These are phyloP conservation scores for Ascoidea tarda DNA, from an alignment of 805 yeast genomes.

Conservation along the genomic window DNA sequence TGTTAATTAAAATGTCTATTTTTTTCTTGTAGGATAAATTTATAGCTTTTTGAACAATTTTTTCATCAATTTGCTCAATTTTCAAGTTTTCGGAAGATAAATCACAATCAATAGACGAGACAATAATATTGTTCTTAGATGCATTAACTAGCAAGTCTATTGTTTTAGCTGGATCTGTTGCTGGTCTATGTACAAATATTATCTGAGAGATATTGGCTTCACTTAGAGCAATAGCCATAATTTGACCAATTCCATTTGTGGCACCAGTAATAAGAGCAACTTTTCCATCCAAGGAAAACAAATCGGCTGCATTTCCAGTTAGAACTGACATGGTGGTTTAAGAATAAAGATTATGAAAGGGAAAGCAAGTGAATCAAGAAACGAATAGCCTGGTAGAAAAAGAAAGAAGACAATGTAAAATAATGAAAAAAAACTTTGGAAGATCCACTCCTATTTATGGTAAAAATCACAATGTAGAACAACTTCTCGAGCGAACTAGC, in stretches of 20 bases:
- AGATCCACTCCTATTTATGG: too few species aligned
- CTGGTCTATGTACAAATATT: slow-evolving; percentile 25
- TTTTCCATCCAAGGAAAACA: slow-evolving; percentile 26
- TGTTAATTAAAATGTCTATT: slow-evolving; percentile 27
- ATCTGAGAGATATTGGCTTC: slow-evolving; percentile 30
- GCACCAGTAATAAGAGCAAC: slow-evolving; percentile 38
- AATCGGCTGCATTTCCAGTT: neutral
- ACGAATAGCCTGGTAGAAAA: too few species aligned
- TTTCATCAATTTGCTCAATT: slow-evolving; percentile 17
- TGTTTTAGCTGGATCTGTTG: slow-evolving; percentile 17
- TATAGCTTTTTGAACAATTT: slow-evolving; percentile 19
- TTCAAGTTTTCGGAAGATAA: slow-evolving; percentile 16
- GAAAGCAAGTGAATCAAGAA: too few species aligned
- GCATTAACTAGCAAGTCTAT: slow-evolving; percentile 15
- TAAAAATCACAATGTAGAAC: too few species aligned
- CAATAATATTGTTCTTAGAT: slow-evolving; percentile 16
- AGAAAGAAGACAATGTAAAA: too few species aligned
- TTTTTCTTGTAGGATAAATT: slow-evolving; percentile 16
- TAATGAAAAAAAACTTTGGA: too few species aligned
- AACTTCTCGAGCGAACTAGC: too few species aligned
- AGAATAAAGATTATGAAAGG: too few species aligned
- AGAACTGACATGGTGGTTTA: too few species aligned
- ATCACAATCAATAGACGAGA: slow-evolving; percentile 12
- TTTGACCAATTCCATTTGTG: slow-evolving; percentile 43
- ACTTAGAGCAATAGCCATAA: slow-evolving; percentile 29